Conservation (phyloP, 306 rosid genomes). For the Vicia sativa region DNA sequence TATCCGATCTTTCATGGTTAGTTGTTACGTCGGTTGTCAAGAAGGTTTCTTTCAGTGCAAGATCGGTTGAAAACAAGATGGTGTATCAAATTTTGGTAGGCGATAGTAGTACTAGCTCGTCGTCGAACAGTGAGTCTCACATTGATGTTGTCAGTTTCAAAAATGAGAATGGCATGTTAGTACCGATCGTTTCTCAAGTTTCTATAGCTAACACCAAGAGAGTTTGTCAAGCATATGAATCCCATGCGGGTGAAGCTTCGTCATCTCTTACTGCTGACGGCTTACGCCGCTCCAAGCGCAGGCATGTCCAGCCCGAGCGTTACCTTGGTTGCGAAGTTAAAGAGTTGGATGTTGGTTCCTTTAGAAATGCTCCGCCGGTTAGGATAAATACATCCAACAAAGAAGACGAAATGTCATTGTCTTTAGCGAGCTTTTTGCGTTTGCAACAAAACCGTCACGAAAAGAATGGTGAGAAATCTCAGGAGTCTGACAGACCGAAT, state of each 20-base stretch:
- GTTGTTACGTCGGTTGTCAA: slow-evolving; percentile 64
- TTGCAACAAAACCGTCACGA: slow-evolving; percentile 29
- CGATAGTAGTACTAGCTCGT: slow-evolving; percentile 29
- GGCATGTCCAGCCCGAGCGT: slow-evolving; percentile 82
- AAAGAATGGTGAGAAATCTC: slow-evolving; percentile 22
- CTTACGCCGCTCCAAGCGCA: slow-evolving; percentile 86
- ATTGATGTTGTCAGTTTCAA: slow-evolving; percentile 58
- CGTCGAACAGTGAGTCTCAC: slow-evolving; percentile 39
- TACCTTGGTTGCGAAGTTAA: slow-evolving; percentile 66
- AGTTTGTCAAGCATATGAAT: slow-evolving; percentile 31
- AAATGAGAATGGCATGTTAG: slow-evolving; percentile 49
- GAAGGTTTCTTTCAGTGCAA: slow-evolving; percentile 59
- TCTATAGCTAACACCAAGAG: slow-evolving; percentile 35
- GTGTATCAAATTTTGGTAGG: slow-evolving; percentile 65
- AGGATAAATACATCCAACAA: slow-evolving; percentile 42
- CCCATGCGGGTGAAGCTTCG: slow-evolving; percentile 38
- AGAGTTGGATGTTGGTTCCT: slow-evolving; percentile 62
- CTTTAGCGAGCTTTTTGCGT: slow-evolving; percentile 57
- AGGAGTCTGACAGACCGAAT: slow-evolving; percentile 27
- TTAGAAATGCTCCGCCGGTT: slow-evolving; percentile 57
- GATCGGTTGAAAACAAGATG: slow-evolving; percentile 70
- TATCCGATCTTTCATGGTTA: slow-evolving; percentile 79
- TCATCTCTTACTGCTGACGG: slow-evolving; percentile 46
- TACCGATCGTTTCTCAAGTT: slow-evolving; percentile 57
- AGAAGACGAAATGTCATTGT: slow-evolving; percentile 68